Conservation (phyloP, 805 yeast species). For the Ogataea pignaliae region DNA sequence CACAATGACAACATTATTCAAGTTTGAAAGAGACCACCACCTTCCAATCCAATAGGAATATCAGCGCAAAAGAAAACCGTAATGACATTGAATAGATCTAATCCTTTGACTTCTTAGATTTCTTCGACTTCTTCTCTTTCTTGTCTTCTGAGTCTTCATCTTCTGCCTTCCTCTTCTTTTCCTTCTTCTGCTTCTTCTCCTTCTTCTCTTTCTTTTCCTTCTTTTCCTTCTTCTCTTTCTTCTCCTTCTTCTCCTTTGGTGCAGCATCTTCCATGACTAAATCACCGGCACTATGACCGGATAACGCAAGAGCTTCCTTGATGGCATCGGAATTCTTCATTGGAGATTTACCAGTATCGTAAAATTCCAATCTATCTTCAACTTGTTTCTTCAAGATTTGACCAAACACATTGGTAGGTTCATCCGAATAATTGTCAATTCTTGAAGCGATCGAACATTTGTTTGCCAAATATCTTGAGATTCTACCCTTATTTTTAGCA, state of each 20-base stretch:
- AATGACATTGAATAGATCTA: conserved; percentile 11
- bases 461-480: conserved; percentile 97
- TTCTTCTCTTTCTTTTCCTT: conserved; percentile 48
- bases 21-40: too few species aligned
- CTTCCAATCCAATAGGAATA: too few species aligned
- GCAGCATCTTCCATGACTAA: conserved; percentile 30
- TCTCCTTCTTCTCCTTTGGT: conserved; percentile 36
- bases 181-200: conserved; percentile 42
- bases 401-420: conserved; percentile 88
- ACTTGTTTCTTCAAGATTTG: conserved; percentile 90
- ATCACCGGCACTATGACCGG: conserved; percentile 33
- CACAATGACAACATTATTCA: too few species aligned
- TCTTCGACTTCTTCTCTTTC: conserved; percentile 22
- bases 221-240: conserved; percentile 44
- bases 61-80: too few species aligned
- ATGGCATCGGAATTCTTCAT: conserved; percentile 95
- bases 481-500: conserved; percentile 97
- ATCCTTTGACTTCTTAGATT: conserved; percentile 31
- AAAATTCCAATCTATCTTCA: conserved; percentile 93
- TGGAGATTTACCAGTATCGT: conserved; percentile 95
- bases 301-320: conserved; percentile 78
- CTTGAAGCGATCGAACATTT: conserved; percentile 98
- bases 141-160: conserved; percentile 34
- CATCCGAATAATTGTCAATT: conserved; percentile 95
- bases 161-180: conserved; percentile 39